Evolutionary conservation across 129 eudicot genomes (phyloP).

Genomic region (Centrapalus pauciflorus): DNA sequence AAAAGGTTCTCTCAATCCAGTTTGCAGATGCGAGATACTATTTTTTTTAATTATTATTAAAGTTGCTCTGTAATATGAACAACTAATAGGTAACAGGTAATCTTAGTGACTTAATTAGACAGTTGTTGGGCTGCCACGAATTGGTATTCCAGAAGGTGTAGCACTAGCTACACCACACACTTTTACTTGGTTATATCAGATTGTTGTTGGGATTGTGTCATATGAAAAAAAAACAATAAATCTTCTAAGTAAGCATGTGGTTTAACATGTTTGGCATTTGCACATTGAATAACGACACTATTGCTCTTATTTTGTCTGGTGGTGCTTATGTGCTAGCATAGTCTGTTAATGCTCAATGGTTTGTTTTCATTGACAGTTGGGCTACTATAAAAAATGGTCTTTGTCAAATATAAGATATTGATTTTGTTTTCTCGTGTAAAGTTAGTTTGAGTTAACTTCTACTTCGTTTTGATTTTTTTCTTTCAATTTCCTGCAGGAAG

Average conservation of each 20-base stretch:
- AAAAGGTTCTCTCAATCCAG: neutral
- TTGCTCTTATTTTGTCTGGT: neutral
- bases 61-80: neutral
- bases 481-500: constrained; percentile 63
- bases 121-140: too few species aligned
- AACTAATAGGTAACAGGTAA: neutral
- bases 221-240: neutral
- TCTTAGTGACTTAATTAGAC: too few species aligned
- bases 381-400: too few species aligned
- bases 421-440: neutral
- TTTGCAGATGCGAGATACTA: neutral
- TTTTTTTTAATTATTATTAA: too few species aligned
- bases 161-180: too few species aligned
- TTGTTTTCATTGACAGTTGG: neutral
- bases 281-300: neutral
- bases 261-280: neutral
- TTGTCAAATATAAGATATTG: constrained; percentile 3
- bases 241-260: neutral
- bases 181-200: neutral
- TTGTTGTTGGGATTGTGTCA: neutral
- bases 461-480: neutral
- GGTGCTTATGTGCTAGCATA: neutral
- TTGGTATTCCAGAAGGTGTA: too few species aligned
- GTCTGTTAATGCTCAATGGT: neutral
- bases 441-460: neutral